These are phyloP conservation scores for Paecilomyces sp. DNA, from an alignment of 2,329 filamentous ascomycete species.

Conservation along the genomic window DNA sequence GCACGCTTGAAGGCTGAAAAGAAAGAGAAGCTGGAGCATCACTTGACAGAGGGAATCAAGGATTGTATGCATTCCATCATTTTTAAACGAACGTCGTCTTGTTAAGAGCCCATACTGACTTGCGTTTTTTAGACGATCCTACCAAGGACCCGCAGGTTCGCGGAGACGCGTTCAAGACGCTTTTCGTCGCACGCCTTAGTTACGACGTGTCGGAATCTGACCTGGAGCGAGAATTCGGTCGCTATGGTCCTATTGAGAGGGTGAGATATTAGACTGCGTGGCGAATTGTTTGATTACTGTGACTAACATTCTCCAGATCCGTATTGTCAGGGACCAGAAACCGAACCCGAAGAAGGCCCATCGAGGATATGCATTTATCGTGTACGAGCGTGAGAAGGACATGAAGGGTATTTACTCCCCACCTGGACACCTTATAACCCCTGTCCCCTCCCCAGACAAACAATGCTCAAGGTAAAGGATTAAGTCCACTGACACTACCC, in stretches of 20 bases:
- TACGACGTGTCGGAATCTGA: conserved; percentile 87
- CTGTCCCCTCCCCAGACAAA: conserved; percentile 20
- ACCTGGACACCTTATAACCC: conserved; percentile 32
- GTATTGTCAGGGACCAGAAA: conserved; percentile 75
- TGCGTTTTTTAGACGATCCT: conserved; percentile 59
- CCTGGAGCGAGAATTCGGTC: conserved; percentile 84
- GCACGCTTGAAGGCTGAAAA: conserved; percentile 80
- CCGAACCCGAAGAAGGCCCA: conserved; percentile 78
- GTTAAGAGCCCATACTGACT: conserved; percentile 1
- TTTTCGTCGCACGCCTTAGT: conserved; percentile 83
- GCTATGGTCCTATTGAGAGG: conserved; percentile 89
- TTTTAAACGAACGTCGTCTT: conserved; percentile 4
- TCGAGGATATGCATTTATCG: conserved; percentile 90
- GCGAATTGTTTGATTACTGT: not conserved
- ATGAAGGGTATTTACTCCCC: conserved; percentile 75
- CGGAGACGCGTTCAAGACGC: conserved; percentile 89
- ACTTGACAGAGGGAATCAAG: conserved; percentile 57
- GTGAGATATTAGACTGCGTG: conserved; percentile 42
- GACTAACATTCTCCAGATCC: conserved; percentile 55
- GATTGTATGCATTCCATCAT: conserved; percentile 45
- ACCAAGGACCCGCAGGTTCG: conserved; percentile 78
- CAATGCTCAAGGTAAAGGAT: conserved; percentile 7
- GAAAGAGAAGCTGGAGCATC: conserved; percentile 57
- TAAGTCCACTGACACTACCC: conserved; percentile 7
- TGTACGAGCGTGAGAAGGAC: conserved; percentile 94